Conservation (phyloP, 2,329 filamentous ascomycete species). For the Pochonia chlamydosporia region DNA sequence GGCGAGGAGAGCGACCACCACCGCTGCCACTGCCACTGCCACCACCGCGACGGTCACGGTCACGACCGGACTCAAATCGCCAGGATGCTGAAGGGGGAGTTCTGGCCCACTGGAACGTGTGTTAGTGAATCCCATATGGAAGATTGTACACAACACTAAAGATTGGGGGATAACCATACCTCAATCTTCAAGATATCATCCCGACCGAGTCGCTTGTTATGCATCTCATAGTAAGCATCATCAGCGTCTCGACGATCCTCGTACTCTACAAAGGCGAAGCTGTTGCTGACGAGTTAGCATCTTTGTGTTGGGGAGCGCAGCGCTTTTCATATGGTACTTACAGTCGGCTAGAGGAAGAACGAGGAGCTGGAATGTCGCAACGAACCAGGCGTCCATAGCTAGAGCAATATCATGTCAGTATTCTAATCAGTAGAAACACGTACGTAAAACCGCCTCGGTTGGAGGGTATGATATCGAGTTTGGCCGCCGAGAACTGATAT, state of each 20-base stretch:
- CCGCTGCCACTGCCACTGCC: conserved; percentile 24
- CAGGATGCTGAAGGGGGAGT: conserved; percentile 97
- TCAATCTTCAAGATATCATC: conserved; percentile 98
- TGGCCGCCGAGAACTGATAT: conserved; percentile 7
- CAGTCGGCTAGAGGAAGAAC: conserved; percentile 91
- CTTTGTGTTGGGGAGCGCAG: neutral
- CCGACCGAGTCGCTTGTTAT: conserved; percentile 95
- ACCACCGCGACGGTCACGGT: conserved; percentile 56
- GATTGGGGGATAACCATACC: too few relatives aligned
- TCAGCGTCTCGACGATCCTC: conserved; percentile 97
- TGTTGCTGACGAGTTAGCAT: conserved; percentile 19
- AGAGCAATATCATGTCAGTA: conserved; percentile 27
- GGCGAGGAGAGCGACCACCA: conserved; percentile 54
- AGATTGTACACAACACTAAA: too few relatives aligned
- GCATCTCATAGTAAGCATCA: conserved; percentile 99
- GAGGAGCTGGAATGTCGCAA: conserved; percentile 94
- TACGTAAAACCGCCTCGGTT: conserved; percentile 2
- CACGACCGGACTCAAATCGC: conserved; percentile 91
- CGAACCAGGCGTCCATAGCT: conserved; percentile 97
- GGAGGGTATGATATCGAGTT: conserved; percentile 2
- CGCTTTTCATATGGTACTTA: conserved; percentile 47
- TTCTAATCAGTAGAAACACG: conserved; percentile 3
- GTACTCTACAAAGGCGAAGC: conserved; percentile 98
- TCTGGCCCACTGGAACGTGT: conserved; percentile 75
- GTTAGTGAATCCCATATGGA: too few relatives aligned